Conservation (phyloP, 768 basidiomycete species). For the Tephrocybe sp. region DNA sequence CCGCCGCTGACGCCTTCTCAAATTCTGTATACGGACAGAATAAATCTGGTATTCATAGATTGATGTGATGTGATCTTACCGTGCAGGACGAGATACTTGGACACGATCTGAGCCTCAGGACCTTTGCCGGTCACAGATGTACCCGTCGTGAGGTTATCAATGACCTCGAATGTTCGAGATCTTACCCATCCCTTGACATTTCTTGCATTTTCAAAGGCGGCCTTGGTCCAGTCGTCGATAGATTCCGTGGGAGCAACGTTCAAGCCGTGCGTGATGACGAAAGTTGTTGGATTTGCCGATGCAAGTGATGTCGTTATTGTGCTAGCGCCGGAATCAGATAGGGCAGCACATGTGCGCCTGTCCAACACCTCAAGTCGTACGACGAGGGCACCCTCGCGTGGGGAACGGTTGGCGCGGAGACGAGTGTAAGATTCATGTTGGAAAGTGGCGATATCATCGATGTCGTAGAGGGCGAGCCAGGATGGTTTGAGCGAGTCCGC, state of each 20-base stretch:
- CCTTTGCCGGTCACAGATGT: slow-evolving; percentile 20
- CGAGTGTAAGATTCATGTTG: slow-evolving; percentile 39
- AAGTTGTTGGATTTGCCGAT: slow-evolving; percentile 25
- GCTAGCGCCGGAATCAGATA: slow-evolving; percentile 31
- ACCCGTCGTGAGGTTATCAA: slow-evolving; percentile 38
- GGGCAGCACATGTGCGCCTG: slow-evolving; percentile 36
- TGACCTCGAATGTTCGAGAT: slow-evolving; percentile 34
- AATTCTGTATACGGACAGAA: slow-evolving; percentile 17
- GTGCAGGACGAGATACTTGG: slow-evolving; percentile 38
- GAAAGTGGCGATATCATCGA: slow-evolving; percentile 40
- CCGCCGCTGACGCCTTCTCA: slow-evolving; percentile 12
- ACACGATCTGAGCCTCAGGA: slow-evolving; percentile 29
- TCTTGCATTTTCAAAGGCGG: slow-evolving; percentile 15
- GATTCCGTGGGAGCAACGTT: slow-evolving; percentile 12
- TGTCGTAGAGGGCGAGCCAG: slow-evolving; percentile 52
- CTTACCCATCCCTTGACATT: slow-evolving; percentile 34
- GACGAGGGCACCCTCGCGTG: slow-evolving; percentile 39
- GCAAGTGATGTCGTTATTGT: slow-evolving; percentile 29
- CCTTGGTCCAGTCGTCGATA: slow-evolving; percentile 23
- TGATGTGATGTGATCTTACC: slow-evolving; percentile 23
- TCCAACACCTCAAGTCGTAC: slow-evolving; percentile 40
- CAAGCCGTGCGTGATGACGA: slow-evolving; percentile 31
- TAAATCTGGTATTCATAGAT: not conserved
- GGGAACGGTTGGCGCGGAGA: slow-evolving; percentile 40
- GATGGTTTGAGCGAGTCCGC: slow-evolving; percentile 31